Conservation (phyloP, 2,329 filamentous ascomycete genomes). For the Botrytis fabae region DNA sequence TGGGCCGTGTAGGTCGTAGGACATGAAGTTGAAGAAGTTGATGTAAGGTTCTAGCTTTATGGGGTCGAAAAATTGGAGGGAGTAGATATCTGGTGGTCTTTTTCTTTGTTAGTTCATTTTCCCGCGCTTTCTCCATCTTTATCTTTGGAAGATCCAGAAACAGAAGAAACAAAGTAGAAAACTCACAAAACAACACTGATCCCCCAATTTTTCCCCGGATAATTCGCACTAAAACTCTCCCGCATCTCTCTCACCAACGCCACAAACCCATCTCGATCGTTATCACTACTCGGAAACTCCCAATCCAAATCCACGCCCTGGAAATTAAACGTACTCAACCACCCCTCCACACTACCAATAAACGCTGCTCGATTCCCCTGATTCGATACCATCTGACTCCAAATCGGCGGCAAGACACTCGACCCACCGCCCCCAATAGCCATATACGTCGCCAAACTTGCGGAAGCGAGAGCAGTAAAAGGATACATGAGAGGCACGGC, state of each 20-base stretch:
- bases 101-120: background rate
- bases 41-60: slow-evolving; percentile 33
- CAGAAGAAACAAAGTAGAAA: no score
- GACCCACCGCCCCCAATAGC: slow-evolving; percentile 44
- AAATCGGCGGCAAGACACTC: slow-evolving; percentile 35
- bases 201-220: slow-evolving; percentile 35
- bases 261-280: slow-evolving; percentile 44
- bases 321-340: slow-evolving; percentile 44
- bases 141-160: no score
- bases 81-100: slow-evolving; percentile 40
- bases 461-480: slow-evolving; percentile 41
- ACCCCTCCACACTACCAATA: slow-evolving; percentile 41
- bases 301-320: slow-evolving; percentile 50
- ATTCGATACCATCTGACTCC: slow-evolving; percentile 37
- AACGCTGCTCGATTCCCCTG: slow-evolving; percentile 41
- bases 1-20: slow-evolving; percentile 45
- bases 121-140: no score
- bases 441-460: slow-evolving; percentile 41
- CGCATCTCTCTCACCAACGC: slow-evolving; percentile 37
- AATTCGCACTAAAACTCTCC: slow-evolving; percentile 42
- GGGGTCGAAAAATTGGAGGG: slow-evolving; percentile 41
- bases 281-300: slow-evolving; percentile 46
- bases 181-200: slow-evolving; percentile 45
- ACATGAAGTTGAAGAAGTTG: slow-evolving; percentile 43
- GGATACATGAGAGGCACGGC: slow-evolving; percentile 31